Percentiles rank a stretch among this genome's conserved stretches.
These are phyloP conservation scores for Pseudogymnoascus sp. DNA, from an alignment of 2,329 filamentous ascomycete species.

Conservation along the genomic window DNA sequence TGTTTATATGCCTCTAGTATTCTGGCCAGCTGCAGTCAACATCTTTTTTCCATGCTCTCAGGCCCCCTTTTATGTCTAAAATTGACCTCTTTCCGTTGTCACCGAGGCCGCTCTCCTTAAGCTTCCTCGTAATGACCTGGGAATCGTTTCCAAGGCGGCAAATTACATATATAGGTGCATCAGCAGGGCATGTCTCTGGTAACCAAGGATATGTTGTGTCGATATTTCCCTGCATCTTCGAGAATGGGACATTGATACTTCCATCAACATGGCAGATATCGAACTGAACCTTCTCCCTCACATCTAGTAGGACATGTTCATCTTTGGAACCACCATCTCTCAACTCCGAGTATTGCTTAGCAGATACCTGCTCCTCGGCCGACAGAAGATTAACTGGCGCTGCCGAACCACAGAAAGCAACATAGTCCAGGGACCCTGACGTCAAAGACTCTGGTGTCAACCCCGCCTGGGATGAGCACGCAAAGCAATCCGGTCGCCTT, in stretches of 20 bases:
- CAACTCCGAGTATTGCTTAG: conserved; percentile 44
- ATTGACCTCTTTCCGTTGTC: conserved; percentile 46
- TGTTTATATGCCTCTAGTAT: conserved; percentile 33
- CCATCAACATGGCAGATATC: conserved; percentile 69
- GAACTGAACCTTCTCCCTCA: conserved; percentile 78
- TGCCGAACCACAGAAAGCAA: conserved; percentile 70
- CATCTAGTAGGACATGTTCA: conserved; percentile 64
- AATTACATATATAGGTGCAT: conserved; percentile 59
- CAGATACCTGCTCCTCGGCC: conserved; percentile 60
- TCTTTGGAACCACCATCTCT: conserved; percentile 18
- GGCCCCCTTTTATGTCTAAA: conserved; percentile 64
- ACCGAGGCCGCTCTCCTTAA: conserved; percentile 52
- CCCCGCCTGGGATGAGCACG: conserved; percentile 58
- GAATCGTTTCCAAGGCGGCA: conserved; percentile 75
- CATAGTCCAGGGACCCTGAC: conserved; percentile 69
- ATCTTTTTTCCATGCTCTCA: conserved; percentile 63
- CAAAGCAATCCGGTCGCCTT: conserved; percentile 63
- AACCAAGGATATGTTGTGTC: conserved; percentile 30
- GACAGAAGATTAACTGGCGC: conserved; percentile 48
- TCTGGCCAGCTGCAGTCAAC: conserved; percentile 55
- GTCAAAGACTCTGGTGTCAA: conserved; percentile 57
- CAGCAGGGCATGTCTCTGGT: conserved; percentile 30
- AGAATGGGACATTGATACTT: conserved; percentile 69
- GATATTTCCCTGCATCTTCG: conserved; percentile 36
- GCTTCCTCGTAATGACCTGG: conserved; percentile 57